Percentiles rank a stretch among this genome's conserved stretches.
phyloP scores from a whole-genome alignment of 148 eudicot species.

The Rheum nobile region DNA sequence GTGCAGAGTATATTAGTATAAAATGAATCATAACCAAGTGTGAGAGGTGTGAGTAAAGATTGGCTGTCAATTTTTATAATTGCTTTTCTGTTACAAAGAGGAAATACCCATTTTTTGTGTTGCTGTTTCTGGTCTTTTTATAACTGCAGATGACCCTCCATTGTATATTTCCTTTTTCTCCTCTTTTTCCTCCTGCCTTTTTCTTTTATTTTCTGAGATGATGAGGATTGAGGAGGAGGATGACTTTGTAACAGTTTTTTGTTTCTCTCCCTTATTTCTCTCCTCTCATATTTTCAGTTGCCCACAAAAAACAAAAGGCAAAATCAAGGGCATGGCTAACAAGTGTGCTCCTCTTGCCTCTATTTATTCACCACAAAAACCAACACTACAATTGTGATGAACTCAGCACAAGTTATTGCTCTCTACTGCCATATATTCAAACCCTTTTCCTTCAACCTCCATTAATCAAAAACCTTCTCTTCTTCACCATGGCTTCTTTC shows the following conservation, averaged over 20 bases:
- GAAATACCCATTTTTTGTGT: not conserved
- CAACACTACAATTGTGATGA: not conserved
- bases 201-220: not conserved
- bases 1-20: not conserved
- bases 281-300: constrained; percentile 11
- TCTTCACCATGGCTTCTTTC: constrained; percentile 14
- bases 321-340: constrained; percentile 28
- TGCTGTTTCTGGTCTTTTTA: not conserved
- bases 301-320: constrained; percentile 7
- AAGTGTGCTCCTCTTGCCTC: constrained; percentile 15
- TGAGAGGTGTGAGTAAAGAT: not conserved
- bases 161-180: not conserved
- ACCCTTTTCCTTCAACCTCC: not conserved
- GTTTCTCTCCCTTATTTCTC: not conserved
- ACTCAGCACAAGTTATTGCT: not conserved
- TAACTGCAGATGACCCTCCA: not conserved
- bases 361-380: constrained; percentile 12
- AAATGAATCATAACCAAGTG: not conserved
- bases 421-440: not conserved
- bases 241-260: constrained; percentile 21
- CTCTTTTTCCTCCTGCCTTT: not conserved
- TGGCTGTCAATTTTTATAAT: not conserved
- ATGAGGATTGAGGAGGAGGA: constrained; percentile 10
- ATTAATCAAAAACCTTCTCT: not conserved
- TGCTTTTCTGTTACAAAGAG: constrained; percentile 2